Percentiles rank a stretch among this genome's conserved stretches.
phyloP scores from a whole-genome alignment of 768 basidiomycete species.

The Kwoniella pini region DNA sequence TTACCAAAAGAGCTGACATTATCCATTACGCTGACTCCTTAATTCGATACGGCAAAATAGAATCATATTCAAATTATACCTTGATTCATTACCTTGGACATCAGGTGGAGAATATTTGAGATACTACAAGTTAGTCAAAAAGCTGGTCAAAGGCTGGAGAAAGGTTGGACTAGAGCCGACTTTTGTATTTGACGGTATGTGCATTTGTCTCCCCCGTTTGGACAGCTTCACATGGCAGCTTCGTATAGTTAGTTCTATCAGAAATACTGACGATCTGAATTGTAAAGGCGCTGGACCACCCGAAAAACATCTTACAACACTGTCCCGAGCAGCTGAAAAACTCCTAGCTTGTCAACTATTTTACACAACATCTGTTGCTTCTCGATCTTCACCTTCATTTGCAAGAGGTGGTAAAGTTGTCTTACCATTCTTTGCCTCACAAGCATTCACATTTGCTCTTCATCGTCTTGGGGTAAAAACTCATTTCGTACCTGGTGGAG shows the following conservation, averaged over 20 bases:
- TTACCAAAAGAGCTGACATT: too few relatives aligned
- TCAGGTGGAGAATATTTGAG: constrained; percentile 53
- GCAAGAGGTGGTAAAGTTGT: constrained; percentile 27
- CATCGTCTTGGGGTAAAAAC: constrained; percentile 33
- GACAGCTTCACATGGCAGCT: too few relatives aligned
- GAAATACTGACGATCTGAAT: background rate
- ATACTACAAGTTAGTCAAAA: constrained; percentile 43
- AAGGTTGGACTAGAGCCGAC: constrained; percentile 48
- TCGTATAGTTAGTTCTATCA: too few relatives aligned
- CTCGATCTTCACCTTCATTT: constrained; percentile 49
- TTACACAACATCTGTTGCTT: constrained; percentile 51
- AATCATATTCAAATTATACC: constrained; percentile 51
- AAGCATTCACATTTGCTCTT: constrained; percentile 47
- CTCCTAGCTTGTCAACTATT: constrained; percentile 45
- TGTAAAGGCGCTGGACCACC: constrained; percentile 46
- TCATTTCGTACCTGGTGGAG: constrained; percentile 49
- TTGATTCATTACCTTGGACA: constrained; percentile 46
- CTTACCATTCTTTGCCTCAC: constrained; percentile 50
- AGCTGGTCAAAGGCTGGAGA: constrained; percentile 42
- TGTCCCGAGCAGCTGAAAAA: constrained; percentile 33
- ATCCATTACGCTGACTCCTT: background rate
- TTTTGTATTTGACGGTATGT: constrained; percentile 55
- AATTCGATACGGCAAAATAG: constrained; percentile 18
- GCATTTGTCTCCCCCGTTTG: background rate
- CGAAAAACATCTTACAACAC: constrained; percentile 48